These are phyloP conservation scores for Simplicillium sp. DNA, from an alignment of 2,329 filamentous ascomycete genomes.

Conservation along the genomic window DNA sequence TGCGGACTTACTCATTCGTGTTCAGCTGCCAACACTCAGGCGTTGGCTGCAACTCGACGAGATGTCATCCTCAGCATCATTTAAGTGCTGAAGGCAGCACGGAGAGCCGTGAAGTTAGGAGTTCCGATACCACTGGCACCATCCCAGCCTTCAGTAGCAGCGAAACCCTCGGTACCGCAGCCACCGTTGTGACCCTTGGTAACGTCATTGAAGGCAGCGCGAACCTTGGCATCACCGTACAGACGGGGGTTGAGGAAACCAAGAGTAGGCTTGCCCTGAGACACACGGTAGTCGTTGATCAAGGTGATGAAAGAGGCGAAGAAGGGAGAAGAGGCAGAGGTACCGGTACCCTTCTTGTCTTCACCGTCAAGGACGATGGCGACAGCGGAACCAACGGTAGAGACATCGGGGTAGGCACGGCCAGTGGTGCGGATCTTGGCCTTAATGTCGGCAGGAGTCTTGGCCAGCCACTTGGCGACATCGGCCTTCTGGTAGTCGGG, in stretches of 20 bases:
- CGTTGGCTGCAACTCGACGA: too few species aligned
- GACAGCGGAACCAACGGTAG: conserved; percentile 7
- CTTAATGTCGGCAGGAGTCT: conserved; percentile 23
- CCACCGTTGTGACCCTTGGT: neutral
- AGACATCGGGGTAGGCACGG: conserved; percentile 34
- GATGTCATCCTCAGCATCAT: too few species aligned
- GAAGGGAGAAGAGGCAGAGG: conserved; percentile 1
- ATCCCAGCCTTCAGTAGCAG: neutral
- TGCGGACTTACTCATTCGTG: too few species aligned
- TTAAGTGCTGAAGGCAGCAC: too few species aligned
- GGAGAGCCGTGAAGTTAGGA: neutral
- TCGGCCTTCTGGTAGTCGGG: conserved; percentile 36
- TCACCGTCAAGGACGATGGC: neutral
- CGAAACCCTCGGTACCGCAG: neutral
- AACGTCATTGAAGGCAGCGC: neutral
- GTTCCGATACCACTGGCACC: neutral
- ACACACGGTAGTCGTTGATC: conserved; percentile 2
- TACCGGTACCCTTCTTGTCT: neutral
- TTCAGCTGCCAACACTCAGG: too few species aligned
- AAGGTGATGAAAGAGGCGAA: conserved; percentile 1
- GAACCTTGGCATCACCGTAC: neutral
- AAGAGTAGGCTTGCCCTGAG: conserved; percentile 1
- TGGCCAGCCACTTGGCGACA: conserved; percentile 23
- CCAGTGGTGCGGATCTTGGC: conserved; percentile 28
- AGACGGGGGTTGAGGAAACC: conserved; percentile 4